Conservation (phyloP, 2,329 filamentous ascomycete genomes). For the Diaporthe citriasiana region DNA sequence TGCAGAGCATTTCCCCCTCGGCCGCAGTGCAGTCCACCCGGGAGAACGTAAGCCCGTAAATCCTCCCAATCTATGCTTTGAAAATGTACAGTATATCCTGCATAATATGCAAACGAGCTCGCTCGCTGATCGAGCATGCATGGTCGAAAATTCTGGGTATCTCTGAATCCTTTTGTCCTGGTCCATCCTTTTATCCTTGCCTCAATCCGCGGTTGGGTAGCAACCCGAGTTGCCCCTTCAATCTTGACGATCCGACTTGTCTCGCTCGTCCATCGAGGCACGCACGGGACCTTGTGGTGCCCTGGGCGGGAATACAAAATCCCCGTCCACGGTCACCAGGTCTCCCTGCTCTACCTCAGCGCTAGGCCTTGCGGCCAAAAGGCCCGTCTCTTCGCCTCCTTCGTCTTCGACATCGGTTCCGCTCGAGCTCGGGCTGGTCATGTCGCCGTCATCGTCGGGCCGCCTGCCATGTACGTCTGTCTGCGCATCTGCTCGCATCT, state of each 20-base stretch:
- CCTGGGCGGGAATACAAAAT: conserved; percentile 55
- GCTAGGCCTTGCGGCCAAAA: conserved; percentile 59
- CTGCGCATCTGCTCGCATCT: conserved; percentile 86
- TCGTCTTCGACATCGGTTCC: conserved; percentile 58
- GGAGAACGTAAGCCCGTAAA: neutral
- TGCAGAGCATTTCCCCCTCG: neutral
- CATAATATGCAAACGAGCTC: conserved; percentile 32
- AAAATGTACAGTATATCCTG: conserved; percentile 37
- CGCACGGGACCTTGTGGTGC: conserved; percentile 29
- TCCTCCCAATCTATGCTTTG: conserved; percentile 30
- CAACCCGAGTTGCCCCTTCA: conserved; percentile 15
- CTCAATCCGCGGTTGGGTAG: neutral
- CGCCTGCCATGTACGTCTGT: conserved; percentile 62
- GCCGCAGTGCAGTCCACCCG: neutral
- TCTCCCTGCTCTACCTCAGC: conserved; percentile 50
- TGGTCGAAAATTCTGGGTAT: conserved; percentile 35
- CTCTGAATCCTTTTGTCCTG: conserved; percentile 26
- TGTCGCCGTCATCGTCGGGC: conserved; percentile 50
- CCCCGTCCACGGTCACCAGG: conserved; percentile 57
- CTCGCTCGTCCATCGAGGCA: conserved; percentile 37
- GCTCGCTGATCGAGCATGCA: conserved; percentile 30
- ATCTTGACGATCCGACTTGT: conserved; percentile 42
- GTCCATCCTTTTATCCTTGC: conserved; percentile 3
- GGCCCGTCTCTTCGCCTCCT: conserved; percentile 61
- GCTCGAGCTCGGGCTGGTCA: conserved; percentile 53